A percentile compares a stretch with the other conserved stretches of the same genome.
Evolutionary conservation across 169 alveolate genomes (phyloP).

Genomic region (Plasmodium relictum): DNA sequence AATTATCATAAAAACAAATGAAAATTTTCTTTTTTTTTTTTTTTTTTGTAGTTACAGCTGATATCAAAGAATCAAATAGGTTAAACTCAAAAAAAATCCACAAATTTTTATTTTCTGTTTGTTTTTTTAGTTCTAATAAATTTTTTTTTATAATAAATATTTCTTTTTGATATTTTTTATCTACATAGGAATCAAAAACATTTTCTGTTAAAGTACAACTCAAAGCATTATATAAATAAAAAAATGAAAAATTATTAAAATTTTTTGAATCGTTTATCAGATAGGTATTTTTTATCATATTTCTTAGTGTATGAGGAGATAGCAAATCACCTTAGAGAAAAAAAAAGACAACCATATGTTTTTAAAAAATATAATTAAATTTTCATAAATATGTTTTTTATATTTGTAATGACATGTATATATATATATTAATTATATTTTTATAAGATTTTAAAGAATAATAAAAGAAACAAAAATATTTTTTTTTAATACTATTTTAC

Average conservation of each 20-base stretch:
- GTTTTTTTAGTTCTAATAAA: constrained; percentile 14
- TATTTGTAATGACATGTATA: too few relatives aligned
- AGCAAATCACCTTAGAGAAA: constrained; percentile 31
- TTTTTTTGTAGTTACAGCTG: constrained; percentile 13
- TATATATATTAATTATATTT: too few relatives aligned
- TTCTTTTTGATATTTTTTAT: constrained; percentile 45
- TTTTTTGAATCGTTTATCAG: constrained; percentile 27
- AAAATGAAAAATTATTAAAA: constrained; percentile 39
- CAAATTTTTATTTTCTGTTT: constrained; percentile 9
- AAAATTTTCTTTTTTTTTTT: background rate
- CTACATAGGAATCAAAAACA: constrained; percentile 30
- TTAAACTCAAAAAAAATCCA: constrained; percentile 59
- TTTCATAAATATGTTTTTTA: too few relatives aligned
- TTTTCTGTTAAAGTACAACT: constrained; percentile 62
- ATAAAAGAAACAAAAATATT: too few relatives aligned
- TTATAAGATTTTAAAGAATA: too few relatives aligned
- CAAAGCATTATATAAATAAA: constrained; percentile 58
- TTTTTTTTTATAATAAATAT: constrained; percentile 32
- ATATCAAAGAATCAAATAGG: constrained; percentile 17
- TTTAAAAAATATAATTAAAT: background rate
- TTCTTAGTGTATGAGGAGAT: constrained; percentile 9
- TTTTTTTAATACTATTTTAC: too few relatives aligned
- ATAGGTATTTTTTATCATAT: constrained; percentile 22
- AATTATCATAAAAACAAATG: background rate
- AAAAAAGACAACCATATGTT: background rate